Conservation (phyloP, 495 filamentous ascomycete species). For the Melanomma pulvis-pyrius region DNA sequence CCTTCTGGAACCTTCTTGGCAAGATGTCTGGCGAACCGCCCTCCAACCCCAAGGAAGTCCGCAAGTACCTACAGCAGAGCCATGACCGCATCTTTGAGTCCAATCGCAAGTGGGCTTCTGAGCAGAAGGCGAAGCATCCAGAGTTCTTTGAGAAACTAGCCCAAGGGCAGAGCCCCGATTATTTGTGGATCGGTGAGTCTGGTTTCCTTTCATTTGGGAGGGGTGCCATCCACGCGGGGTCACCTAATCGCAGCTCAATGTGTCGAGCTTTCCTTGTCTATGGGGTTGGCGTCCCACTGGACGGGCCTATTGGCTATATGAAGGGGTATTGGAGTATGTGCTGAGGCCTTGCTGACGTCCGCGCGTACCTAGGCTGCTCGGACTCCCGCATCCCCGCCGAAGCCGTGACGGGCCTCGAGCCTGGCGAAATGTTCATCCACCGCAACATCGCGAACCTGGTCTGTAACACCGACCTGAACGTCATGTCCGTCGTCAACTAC, state of each 20-base stretch:
- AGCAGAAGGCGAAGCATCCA: slow-evolving; percentile 54
- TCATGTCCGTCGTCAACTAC: slow-evolving; percentile 65
- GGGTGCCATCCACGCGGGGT: no score
- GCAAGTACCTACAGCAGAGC: slow-evolving; percentile 32
- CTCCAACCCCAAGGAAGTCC: background rate
- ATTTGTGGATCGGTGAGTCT: slow-evolving; percentile 59
- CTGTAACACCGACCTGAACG: slow-evolving; percentile 50
- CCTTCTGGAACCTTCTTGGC: background rate
- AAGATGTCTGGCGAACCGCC: background rate
- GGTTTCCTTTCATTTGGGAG: background rate
- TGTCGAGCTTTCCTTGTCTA: no score
- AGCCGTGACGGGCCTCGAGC: slow-evolving; percentile 60
- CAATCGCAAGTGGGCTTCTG: slow-evolving; percentile 59
- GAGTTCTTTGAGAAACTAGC: slow-evolving; percentile 59
- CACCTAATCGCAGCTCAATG: no score
- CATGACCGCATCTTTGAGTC: slow-evolving; percentile 57
- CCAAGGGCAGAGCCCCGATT: slow-evolving; percentile 59
- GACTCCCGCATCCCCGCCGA: slow-evolving; percentile 66
- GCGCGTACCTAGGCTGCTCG: slow-evolving; percentile 51
- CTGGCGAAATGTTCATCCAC: slow-evolving; percentile 65
- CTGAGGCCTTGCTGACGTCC: background rate
- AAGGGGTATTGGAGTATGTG: background rate
- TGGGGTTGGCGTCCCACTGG: no score
- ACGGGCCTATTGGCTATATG: no score
- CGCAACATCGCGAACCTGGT: slow-evolving; percentile 68